Evolutionary conservation across 2,329 filamentous ascomycete species (phyloP).

Genomic region (Neocucurbitaria cava): DNA sequence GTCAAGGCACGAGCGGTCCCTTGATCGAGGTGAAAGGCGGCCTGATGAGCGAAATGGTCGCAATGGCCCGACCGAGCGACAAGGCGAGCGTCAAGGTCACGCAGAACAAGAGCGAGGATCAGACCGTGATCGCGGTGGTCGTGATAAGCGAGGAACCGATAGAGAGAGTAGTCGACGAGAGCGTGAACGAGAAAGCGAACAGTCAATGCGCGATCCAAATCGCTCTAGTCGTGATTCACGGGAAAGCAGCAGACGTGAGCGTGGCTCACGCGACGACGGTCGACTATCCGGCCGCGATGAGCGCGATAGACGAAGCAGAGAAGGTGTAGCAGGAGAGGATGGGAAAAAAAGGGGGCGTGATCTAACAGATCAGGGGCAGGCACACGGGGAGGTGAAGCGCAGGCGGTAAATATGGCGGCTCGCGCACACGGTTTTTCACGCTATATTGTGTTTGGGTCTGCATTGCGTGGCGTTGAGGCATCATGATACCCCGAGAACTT

Average conservation of each 20-base stretch:
- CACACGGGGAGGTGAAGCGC: conserved; percentile 32
- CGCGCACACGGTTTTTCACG: background rate
- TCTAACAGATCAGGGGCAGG: conserved; percentile 28
- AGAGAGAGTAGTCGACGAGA: conserved; percentile 30
- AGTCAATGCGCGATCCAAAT: conserved; percentile 14
- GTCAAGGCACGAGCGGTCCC: conserved; percentile 34
- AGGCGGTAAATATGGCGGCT: conserved; percentile 23
- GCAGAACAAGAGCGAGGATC: conserved; percentile 30
- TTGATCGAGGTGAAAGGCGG: conserved; percentile 33
- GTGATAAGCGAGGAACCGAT: conserved; percentile 36
- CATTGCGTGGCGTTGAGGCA: conserved; percentile 21
- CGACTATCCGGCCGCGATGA: conserved; percentile 33
- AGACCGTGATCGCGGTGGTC: conserved; percentile 35
- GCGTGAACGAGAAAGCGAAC: conserved; percentile 27
- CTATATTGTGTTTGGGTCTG: background rate
- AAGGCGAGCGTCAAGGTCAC: conserved; percentile 22
- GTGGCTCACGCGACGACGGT: conserved; percentile 31
- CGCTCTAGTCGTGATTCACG: conserved; percentile 21
- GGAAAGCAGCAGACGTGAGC: conserved; percentile 30
- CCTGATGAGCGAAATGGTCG: conserved; percentile 36
- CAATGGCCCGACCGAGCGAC: conserved; percentile 24
- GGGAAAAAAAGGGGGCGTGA: conserved; percentile 32
- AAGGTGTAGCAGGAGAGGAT: conserved; percentile 23
- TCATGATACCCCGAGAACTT: conserved; percentile 18
- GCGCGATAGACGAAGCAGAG: conserved; percentile 30